These are phyloP conservation scores for Colletotrichum cuscutae DNA, from an alignment of 2,329 filamentous ascomycete genomes.

Conservation along the genomic window DNA sequence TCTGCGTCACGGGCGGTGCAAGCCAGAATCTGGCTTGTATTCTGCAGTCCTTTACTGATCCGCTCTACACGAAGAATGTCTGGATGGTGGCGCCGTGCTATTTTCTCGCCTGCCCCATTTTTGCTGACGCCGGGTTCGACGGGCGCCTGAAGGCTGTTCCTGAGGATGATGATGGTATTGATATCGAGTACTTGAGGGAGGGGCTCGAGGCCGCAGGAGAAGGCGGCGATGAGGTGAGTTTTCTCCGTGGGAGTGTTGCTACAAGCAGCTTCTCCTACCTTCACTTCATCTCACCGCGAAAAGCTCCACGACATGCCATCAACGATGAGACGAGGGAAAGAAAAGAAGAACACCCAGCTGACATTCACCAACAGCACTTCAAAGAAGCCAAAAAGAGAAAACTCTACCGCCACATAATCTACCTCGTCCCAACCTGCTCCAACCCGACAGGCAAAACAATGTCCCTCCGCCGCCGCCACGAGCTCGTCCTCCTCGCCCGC, in stretches of 20 bases:
- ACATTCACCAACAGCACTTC: constrained; percentile 25
- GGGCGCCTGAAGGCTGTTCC: constrained; percentile 74
- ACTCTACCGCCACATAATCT: constrained; percentile 88
- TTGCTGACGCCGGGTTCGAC: constrained; percentile 81
- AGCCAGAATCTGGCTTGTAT: constrained; percentile 84
- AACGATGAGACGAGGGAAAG: no score
- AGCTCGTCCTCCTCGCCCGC: constrained; percentile 80
- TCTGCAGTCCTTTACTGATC: constrained; percentile 84
- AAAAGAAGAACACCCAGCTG: no score
- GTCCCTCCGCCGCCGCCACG: constrained; percentile 72
- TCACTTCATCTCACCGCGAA: background rate
- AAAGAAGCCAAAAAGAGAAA: constrained; percentile 60
- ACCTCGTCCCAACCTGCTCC: constrained; percentile 86
- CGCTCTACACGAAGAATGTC: constrained; percentile 76
- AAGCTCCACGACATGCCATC: no score
- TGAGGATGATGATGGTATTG: constrained; percentile 82
- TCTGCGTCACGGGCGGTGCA: constrained; percentile 87
- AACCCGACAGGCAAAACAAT: constrained; percentile 91
- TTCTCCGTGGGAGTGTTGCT: background rate
- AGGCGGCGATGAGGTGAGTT: constrained; percentile 15
- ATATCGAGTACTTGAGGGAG: constrained; percentile 68
- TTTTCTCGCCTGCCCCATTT: constrained; percentile 85
- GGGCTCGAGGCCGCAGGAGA: constrained; percentile 49
- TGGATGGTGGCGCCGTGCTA: constrained; percentile 89
- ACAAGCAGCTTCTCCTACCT: background rate